A percentile compares a stretch with the other conserved stretches of the same genome.
Evolutionary conservation across 2,329 filamentous ascomycete genomes (phyloP).

Genomic region (Plenodomus lindquistii): DNA sequence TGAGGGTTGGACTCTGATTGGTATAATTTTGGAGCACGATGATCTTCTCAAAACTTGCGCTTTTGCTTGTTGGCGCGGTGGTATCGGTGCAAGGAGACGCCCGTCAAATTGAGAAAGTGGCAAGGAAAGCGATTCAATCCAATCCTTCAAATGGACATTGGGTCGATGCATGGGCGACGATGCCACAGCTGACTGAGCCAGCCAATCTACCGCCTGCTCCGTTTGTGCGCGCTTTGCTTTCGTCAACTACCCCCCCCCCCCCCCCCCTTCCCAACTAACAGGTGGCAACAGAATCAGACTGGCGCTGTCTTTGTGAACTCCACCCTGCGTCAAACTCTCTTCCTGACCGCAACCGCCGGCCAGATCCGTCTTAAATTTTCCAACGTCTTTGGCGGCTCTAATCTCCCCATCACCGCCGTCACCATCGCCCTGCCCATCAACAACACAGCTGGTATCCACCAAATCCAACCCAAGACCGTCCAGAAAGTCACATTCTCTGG

Average conservation of each 20-base stretch:
- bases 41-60: slow-evolving; percentile 16
- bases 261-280: too few species aligned
- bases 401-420: slow-evolving; percentile 63
- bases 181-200: slow-evolving; percentile 67
- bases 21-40: slow-evolving; percentile 9
- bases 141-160: slow-evolving; percentile 53
- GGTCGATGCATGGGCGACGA: slow-evolving; percentile 67
- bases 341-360: slow-evolving; percentile 60
- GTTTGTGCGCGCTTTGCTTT: slow-evolving; percentile 45
- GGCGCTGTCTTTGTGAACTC: slow-evolving; percentile 62
- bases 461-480: slow-evolving; percentile 58
- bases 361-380: slow-evolving; percentile 66
- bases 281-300: slow-evolving; percentile 53
- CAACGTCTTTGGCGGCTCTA: slow-evolving; percentile 66
- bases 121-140: slow-evolving; percentile 19
- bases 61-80: slow-evolving; percentile 15
- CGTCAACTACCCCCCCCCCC: neutral
- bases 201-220: slow-evolving; percentile 64
- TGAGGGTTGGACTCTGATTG: neutral
- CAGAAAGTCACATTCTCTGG: slow-evolving; percentile 63
- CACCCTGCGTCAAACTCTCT: slow-evolving; percentile 68
- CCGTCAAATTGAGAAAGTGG: slow-evolving; percentile 3
- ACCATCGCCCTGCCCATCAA: slow-evolving; percentile 61
- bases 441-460: slow-evolving; percentile 57
- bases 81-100: slow-evolving; percentile 15